These are phyloP conservation scores for Puya raimondii DNA, from an alignment of 176 grass and related monocot genomes.

Conservation along the genomic window DNA sequence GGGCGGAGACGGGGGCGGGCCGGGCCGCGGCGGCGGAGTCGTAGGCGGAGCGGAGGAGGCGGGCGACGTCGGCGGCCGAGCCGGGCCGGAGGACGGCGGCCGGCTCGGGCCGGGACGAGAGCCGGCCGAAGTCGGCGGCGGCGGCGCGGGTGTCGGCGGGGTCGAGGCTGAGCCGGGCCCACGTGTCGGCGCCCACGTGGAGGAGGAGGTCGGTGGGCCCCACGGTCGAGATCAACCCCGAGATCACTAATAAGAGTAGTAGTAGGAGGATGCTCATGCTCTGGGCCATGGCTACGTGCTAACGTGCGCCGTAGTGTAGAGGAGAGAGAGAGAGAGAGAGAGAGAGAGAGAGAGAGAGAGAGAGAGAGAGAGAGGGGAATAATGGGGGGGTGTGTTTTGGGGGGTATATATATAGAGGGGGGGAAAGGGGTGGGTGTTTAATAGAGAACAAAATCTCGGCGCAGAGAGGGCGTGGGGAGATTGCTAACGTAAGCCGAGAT, in stretches of 20 bases:
- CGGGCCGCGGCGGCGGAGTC: constrained; percentile 14
- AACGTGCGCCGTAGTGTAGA: neutral
- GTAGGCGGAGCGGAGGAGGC: constrained; percentile 37
- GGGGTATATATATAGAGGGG: too few species aligned
- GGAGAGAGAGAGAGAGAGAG: neutral
- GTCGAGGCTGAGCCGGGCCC: constrained; percentile 39
- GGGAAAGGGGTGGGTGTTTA: too few species aligned
- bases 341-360: neutral
- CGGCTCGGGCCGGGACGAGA: constrained; percentile 26
- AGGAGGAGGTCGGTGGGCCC: constrained; percentile 33
- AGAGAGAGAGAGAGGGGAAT: neutral
- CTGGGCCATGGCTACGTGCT: constrained; percentile 23
- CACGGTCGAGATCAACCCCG: constrained; percentile 58
- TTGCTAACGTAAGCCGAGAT: too few species aligned
- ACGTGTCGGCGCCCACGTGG: constrained; percentile 29
- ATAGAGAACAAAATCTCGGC: too few species aligned
- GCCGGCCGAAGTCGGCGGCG: constrained; percentile 50
- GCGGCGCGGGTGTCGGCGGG: constrained; percentile 38
- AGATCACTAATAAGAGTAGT: constrained; percentile 43
- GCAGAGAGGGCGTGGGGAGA: too few species aligned
- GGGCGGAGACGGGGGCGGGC: constrained; percentile 54
- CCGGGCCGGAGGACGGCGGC: constrained; percentile 53
- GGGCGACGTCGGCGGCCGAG: constrained; percentile 42
- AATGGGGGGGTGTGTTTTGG: too few species aligned
- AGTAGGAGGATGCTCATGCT: constrained; percentile 32